These are phyloP conservation scores for Cyclocybe aegerita DNA, from an alignment of 768 basidiomycete genomes.

Conservation along the genomic window DNA sequence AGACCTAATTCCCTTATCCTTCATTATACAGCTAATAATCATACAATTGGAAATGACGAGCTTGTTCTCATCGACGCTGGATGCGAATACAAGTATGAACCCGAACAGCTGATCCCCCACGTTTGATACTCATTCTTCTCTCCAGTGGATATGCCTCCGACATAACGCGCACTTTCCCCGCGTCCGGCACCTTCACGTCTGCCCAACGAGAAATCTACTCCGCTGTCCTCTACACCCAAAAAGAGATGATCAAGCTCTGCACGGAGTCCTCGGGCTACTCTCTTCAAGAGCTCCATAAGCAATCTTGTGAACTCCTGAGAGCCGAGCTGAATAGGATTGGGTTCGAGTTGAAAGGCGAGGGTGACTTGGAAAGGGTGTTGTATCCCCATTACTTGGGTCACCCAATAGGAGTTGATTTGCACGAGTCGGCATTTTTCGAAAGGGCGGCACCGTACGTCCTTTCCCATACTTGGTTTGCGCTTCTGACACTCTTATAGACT, in stretches of 20 bases:
- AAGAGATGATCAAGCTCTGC: slow-evolving; percentile 61
- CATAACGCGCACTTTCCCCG: slow-evolving; percentile 93
- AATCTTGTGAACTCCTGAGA: slow-evolving; percentile 65
- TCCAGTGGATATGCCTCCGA: slow-evolving; percentile 89
- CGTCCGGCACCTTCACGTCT: slow-evolving; percentile 72
- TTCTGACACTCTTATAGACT: slow-evolving; percentile 43
- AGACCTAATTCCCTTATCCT: slow-evolving; percentile 89
- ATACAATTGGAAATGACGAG: slow-evolving; percentile 67
- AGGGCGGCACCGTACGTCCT: slow-evolving; percentile 49
- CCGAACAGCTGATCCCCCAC: background rate
- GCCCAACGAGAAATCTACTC: slow-evolving; percentile 86
- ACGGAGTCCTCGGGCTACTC: slow-evolving; percentile 54
- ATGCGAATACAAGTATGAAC: slow-evolving; percentile 79
- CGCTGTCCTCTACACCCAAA: slow-evolving; percentile 73
- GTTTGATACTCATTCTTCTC: background rate
- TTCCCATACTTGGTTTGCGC: background rate
- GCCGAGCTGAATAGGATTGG: slow-evolving; percentile 79
- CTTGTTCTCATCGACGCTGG: slow-evolving; percentile 88
- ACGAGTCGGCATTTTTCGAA: slow-evolving; percentile 73
- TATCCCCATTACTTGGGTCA: slow-evolving; percentile 96
- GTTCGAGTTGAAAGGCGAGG: slow-evolving; percentile 51
- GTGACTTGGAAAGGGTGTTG: slow-evolving; percentile 68
- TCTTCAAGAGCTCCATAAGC: slow-evolving; percentile 75
- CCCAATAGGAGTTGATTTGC: slow-evolving; percentile 91
- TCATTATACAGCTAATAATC: slow-evolving; percentile 93